Base-by-base conservation (phyloP, 78 protist species). In the Chrysochromulina tobinii region DNA sequence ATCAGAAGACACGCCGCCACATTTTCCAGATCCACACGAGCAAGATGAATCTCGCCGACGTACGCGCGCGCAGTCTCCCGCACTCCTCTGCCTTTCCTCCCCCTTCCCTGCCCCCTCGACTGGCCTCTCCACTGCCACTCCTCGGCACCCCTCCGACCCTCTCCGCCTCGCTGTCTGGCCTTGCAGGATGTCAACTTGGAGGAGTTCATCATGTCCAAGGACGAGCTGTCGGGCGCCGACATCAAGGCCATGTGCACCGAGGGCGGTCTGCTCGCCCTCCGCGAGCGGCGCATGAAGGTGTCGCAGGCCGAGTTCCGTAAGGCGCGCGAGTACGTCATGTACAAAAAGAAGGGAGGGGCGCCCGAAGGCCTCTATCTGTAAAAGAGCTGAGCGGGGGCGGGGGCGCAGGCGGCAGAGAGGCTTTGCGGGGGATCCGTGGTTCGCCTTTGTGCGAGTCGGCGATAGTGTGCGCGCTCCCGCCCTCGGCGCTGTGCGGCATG, bases 261-360 rank as follows among this genome's bases (percentile, higher is more conserved):
- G 94, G 99, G 99, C 20, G 99, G 99, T 11, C 94, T 99, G 48
- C 89, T 99, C 1, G 99, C 99, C 3, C 96, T 99, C 23, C 94
- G 99, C 50, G 99, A 99, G 93, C 92, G 99, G 59, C 89, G 99
- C 57, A 99, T 98, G 99, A 92, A 96, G 91, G 99, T 99, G 48
- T 94, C 96, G 77, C 98, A 97, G 67, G 94, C 92, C 9, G 99
- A 99, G 95, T 98, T 99, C 92, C 75, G 79, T 61, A 98, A 98
- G 94, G 98, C 98, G 17, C 98, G 97, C 91, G 99, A 99, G 93
- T 97, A 96, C 38, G 99, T 98, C 14, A 92, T 98, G 77, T 98
- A 99, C 95, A 96, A 98, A 69, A 99, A 99, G 96, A 92, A 95
- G 25, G 96, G 95, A 86, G 95, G 95, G 67, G 92, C 69, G 0